Evolutionary conservation across 495 filamentous ascomycete genomes (phyloP).

Genomic region (Aspergillus kassunensis): DNA sequence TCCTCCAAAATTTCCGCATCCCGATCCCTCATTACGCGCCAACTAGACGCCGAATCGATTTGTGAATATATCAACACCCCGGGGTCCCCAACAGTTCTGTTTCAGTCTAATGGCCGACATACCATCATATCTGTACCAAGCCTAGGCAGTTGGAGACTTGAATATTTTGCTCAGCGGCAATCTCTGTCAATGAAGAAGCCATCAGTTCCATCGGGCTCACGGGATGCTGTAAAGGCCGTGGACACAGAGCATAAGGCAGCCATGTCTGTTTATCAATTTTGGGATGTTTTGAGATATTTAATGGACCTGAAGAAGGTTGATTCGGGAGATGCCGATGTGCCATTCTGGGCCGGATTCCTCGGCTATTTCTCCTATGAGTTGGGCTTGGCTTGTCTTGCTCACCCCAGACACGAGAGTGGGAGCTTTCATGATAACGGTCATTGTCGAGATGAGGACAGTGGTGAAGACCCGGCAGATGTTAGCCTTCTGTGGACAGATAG

Average conservation of each 20-base stretch:
- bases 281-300: conserved; percentile 46
- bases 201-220: neutral
- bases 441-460: conserved; percentile 11
- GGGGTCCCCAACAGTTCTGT: conserved; percentile 36
- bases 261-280: conserved; percentile 33
- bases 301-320: conserved; percentile 49
- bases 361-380: conserved; percentile 90
- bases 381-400: conserved; percentile 54
- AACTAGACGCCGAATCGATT: conserved; percentile 29
- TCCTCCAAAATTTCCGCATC: conserved; percentile 26
- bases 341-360: conserved; percentile 85
- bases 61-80: conserved; percentile 36
- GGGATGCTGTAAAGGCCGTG: neutral
- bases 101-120: conserved; percentile 41
- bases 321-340: conserved; percentile 41
- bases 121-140: conserved; percentile 41
- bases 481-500: conserved; percentile 73
- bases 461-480: conserved; percentile 61
- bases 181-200: conserved; percentile 25
- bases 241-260: conserved; percentile 13
- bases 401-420: conserved; percentile 21
- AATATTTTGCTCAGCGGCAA: conserved; percentile 30
- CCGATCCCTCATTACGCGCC: conserved; percentile 21
- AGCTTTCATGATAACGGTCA: neutral
- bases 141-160: conserved; percentile 39